Evolutionary conservation across 2,329 filamentous ascomycete species (phyloP).

Genomic region (Hypoxylon sp.): DNA sequence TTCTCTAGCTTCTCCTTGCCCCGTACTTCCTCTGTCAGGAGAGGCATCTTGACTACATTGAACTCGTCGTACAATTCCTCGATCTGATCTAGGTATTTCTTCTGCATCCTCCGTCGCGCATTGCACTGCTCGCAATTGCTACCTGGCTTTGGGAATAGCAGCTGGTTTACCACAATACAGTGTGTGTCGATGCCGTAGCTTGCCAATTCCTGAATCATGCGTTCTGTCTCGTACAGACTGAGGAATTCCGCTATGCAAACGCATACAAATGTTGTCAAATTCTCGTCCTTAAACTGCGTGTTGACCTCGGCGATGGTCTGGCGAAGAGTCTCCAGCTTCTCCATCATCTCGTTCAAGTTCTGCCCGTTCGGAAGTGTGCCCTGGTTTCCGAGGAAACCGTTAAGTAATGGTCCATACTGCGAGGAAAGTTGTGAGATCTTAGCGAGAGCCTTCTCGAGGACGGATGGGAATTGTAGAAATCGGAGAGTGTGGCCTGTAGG

Average conservation of each 20-base stretch:
- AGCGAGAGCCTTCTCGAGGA: conserved; percentile 97
- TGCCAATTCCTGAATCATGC: conserved; percentile 98
- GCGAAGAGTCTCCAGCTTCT: conserved; percentile 93
- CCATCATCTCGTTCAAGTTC: conserved; percentile 90
- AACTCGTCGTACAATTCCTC: conserved; percentile 99
- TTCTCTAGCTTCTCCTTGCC: conserved; percentile 94
- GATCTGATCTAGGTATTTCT: conserved; percentile 98
- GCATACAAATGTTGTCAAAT: conserved; percentile 96
- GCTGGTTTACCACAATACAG: conserved; percentile 97
- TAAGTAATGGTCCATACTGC: conserved; percentile 96
- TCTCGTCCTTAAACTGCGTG: conserved; percentile 96
- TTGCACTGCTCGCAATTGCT: conserved; percentile 96
- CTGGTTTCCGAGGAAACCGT: conserved; percentile 87
- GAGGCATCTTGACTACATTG: conserved; percentile 98
- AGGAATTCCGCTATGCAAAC: conserved; percentile 99
- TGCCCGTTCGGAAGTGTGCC: conserved; percentile 87
- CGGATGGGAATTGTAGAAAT: conserved; percentile 97
- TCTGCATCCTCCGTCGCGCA: conserved; percentile 96
- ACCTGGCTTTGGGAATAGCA: conserved; percentile 89
- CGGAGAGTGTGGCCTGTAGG: conserved; percentile 98
- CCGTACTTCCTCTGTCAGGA: conserved; percentile 94
- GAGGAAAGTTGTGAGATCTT: conserved; percentile 94
- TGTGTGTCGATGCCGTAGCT: conserved; percentile 97
- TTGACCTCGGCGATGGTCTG: conserved; percentile 97
- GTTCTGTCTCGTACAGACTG: conserved; percentile 97